A percentile compares a stretch with the other conserved stretches of the same genome.
Conservation (phyloP, 2,329 filamentous ascomycete species). For the Coniochaeta sp. region DNA sequence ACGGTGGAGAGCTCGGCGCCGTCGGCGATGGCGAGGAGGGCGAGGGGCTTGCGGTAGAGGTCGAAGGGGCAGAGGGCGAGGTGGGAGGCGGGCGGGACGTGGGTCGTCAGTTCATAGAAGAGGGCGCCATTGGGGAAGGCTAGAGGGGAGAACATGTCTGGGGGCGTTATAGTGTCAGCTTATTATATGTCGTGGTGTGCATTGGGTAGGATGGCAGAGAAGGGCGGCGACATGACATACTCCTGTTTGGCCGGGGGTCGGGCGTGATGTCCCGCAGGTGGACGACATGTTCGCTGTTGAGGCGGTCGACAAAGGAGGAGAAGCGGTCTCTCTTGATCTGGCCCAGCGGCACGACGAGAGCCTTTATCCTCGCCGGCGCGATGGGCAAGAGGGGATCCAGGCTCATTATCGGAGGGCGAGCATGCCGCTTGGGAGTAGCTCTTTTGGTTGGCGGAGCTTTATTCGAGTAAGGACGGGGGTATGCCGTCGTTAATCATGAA, state of each 20-base stretch:
- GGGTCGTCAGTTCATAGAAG: constrained; percentile 80
- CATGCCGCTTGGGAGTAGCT: constrained; percentile 12
- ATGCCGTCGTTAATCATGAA: neutral
- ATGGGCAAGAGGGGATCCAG: constrained; percentile 85
- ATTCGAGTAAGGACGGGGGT: constrained; percentile 1
- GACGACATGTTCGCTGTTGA: constrained; percentile 74
- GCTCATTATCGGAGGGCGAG: constrained; percentile 50
- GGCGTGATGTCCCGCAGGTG: constrained; percentile 80
- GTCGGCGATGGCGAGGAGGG: constrained; percentile 80
- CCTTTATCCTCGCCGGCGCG: constrained; percentile 85
- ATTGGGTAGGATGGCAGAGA: neutral
- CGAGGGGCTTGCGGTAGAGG: constrained; percentile 75
- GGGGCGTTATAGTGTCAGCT: constrained; percentile 9
- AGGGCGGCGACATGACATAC: constrained; percentile 45
- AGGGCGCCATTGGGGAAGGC: constrained; percentile 81
- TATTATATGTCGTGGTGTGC: too few species aligned
- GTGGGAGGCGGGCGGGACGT: constrained; percentile 72
- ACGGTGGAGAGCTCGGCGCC: constrained; percentile 58
- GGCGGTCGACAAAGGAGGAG: constrained; percentile 66
- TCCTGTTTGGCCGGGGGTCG: constrained; percentile 78
- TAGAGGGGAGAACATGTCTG: constrained; percentile 90
- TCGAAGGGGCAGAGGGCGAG: constrained; percentile 82
- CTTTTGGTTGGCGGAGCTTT: neutral
- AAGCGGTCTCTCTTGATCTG: constrained; percentile 80
- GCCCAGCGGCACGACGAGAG: constrained; percentile 78